These are phyloP conservation scores for Trifolium repens DNA, from an alignment of 306 rosid species.

Conservation along the genomic window DNA sequence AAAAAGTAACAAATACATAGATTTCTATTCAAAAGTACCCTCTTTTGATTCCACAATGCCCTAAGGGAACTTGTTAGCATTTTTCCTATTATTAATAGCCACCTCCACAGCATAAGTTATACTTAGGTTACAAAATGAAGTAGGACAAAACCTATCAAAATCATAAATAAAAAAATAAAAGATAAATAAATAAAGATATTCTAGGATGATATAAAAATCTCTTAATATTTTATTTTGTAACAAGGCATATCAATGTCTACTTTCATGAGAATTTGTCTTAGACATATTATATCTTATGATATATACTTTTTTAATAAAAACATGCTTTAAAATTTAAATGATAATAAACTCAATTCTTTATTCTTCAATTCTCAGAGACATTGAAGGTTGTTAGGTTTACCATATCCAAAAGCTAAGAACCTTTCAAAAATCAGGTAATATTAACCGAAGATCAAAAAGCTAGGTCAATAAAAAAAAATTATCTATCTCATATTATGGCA, in stretches of 20 bases:
- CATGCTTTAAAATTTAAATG: slow-evolving; percentile 1
- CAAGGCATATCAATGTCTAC: neutral
- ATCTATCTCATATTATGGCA: slow-evolving; percentile 24
- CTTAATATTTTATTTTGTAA: neutral
- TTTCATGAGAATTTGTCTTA: neutral
- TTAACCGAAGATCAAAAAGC: slow-evolving; percentile 8
- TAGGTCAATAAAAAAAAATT: neutral
- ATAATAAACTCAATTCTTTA: neutral
- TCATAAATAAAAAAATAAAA: too few species aligned
- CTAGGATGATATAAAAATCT: neutral
- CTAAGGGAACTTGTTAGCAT: too few species aligned
- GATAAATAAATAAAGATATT: neutral
- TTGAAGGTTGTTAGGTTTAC: slow-evolving; percentile 9
- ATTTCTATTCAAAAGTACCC: too few species aligned
- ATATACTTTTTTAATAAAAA: slow-evolving; percentile 1
- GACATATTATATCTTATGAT: slow-evolving; percentile 8
- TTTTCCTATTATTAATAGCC: too few species aligned
- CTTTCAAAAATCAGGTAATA: slow-evolving; percentile 8
- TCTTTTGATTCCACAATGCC: too few species aligned
- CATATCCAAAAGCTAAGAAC: slow-evolving; percentile 15
- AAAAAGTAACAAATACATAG: too few species aligned
- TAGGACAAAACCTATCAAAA: too few species aligned
- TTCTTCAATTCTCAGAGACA: slow-evolving; percentile 24
- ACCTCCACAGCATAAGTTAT: too few species aligned
- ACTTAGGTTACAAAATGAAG: too few species aligned